Percentiles rank a stretch among this genome's conserved stretches.
phyloP scores from a whole-genome alignment of 1,139 yeast genomes.

The Suhomyces bokatorum region DNA sequence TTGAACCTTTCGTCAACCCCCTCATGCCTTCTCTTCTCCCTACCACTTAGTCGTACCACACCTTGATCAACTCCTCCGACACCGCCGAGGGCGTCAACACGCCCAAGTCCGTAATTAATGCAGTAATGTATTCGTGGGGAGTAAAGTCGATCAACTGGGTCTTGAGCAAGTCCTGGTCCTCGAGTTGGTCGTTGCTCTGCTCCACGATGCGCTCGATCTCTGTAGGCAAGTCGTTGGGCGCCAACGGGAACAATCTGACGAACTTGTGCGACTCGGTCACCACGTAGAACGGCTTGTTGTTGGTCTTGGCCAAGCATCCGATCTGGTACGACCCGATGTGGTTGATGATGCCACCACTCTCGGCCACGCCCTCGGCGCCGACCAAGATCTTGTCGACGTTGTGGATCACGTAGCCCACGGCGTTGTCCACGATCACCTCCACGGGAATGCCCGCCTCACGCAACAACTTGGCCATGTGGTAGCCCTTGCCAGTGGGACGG shows the following conservation, averaged over 20 bases:
- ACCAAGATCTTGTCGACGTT: conserved; percentile 90
- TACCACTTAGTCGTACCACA: conserved; percentile 82
- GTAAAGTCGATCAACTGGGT: conserved; percentile 79
- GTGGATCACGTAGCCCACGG: conserved; percentile 86
- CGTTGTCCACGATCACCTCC: conserved; percentile 85
- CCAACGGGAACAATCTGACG: conserved; percentile 90
- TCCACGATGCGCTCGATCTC: conserved; percentile 43
- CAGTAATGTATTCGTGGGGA: conserved; percentile 93
- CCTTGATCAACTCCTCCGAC: conserved; percentile 93
- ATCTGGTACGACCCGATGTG: conserved; percentile 95
- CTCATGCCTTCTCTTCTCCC: no score
- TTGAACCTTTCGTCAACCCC: no score
- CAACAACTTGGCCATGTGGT: conserved; percentile 67
- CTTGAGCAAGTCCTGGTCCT: conserved; percentile 32
- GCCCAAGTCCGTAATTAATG: conserved; percentile 93
- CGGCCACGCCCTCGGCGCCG: conserved; percentile 99
- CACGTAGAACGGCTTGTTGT: conserved; percentile 91
- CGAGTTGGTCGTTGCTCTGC: conserved; percentile 27
- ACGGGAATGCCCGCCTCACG: conserved; percentile 86
- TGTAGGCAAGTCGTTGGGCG: conserved; percentile 87
- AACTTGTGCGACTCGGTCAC: conserved; percentile 95
- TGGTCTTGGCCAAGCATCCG: conserved; percentile 87
- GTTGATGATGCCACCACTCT: conserved; percentile 96
- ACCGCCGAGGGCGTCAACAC: conserved; percentile 97
- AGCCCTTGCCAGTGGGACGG: conserved; percentile 82